These are phyloP conservation scores for Lentithecium fluviatile DNA, from an alignment of 495 filamentous ascomycete species.

Conservation along the genomic window DNA sequence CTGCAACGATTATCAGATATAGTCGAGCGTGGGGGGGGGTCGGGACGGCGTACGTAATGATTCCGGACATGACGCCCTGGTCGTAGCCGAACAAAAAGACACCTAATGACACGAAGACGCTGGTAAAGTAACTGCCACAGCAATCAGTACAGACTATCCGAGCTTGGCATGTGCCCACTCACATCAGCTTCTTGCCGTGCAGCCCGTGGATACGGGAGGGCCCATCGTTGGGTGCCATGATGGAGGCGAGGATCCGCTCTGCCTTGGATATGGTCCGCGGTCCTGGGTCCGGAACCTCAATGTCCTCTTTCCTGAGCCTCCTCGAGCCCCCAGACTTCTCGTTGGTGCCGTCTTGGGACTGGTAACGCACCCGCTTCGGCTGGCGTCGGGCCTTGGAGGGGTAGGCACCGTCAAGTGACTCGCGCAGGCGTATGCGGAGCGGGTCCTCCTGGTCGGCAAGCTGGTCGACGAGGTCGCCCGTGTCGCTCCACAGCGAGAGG, in stretches of 20 bases:
- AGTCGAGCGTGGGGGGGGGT: conserved; percentile 4
- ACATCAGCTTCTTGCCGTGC: conserved; percentile 93
- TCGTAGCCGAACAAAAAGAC: conserved; percentile 99
- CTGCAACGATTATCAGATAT: conserved; percentile 47
- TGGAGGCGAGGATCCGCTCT: conserved; percentile 68
- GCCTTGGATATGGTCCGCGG: conserved; percentile 60
- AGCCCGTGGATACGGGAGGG: conserved; percentile 76
- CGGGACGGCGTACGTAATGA: conserved; percentile 76
- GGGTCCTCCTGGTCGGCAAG: conserved; percentile 78
- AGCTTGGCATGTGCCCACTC: conserved; percentile 42
- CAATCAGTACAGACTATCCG: conserved; percentile 9
- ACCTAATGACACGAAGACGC: conserved; percentile 94
- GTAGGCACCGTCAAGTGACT: conserved; percentile 60
- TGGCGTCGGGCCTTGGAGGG: conserved; percentile 41
- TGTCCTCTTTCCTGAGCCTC: conserved; percentile 71
- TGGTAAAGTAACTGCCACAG: conserved; percentile 81
- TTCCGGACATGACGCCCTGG: conserved; percentile 98
- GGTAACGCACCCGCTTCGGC: conserved; percentile 56
- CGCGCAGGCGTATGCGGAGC: conserved; percentile 61
- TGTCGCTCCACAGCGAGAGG: conserved; percentile 84
- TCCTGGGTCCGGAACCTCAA: conserved; percentile 70
- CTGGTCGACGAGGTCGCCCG: conserved; percentile 90
- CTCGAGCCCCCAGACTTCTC: conserved; percentile 45
- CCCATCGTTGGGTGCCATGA: conserved; percentile 78
- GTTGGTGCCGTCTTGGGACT: conserved; percentile 34